phyloP scores from a whole-genome alignment of 768 basidiomycete species.

The Hypholoma fasciculare region DNA sequence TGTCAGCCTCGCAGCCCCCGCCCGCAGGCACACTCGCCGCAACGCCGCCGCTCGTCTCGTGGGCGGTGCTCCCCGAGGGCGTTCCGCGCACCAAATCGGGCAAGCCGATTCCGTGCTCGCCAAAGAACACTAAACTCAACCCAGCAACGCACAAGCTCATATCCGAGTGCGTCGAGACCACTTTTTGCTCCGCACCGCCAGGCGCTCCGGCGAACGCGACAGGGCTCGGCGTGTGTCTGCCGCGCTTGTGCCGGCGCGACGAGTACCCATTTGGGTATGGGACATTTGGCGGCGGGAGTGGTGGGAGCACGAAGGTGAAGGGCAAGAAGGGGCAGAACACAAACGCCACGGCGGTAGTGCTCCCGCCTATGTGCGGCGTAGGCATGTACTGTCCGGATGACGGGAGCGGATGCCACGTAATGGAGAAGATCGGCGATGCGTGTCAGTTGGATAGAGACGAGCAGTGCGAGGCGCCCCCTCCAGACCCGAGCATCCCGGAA shows the following conservation, averaged over 20 bases:
- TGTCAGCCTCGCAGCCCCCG: neutral
- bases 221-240: slow-evolving; percentile 46
- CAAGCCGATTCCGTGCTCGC: slow-evolving; percentile 35
- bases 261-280: slow-evolving; percentile 58
- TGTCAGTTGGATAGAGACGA: slow-evolving; percentile 70
- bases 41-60: neutral
- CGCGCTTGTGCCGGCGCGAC: slow-evolving; percentile 58
- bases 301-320: slow-evolving; percentile 11
- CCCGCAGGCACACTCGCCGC: neutral
- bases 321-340: slow-evolving; percentile 4
- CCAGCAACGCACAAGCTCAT: slow-evolving; percentile 54
- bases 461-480: slow-evolving; percentile 41
- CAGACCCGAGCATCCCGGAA: slow-evolving; percentile 40
- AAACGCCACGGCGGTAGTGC: slow-evolving; percentile 20
- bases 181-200: slow-evolving; percentile 49
- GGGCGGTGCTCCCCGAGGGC: slow-evolving; percentile 13
- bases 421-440: slow-evolving; percentile 38
- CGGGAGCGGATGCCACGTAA: slow-evolving; percentile 51
- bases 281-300: slow-evolving; percentile 20
- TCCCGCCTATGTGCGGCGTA: slow-evolving; percentile 54
- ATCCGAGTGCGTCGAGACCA: slow-evolving; percentile 59
- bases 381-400: slow-evolving; percentile 71
- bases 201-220: slow-evolving; percentile 19
- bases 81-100: slow-evolving; percentile 22
- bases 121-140: slow-evolving; percentile 52